Evolutionary conservation across 73 alveolate species (phyloP), one percentile per base, ranked within the genome.

Genomic region (Blepharisma japonicum): DNA sequence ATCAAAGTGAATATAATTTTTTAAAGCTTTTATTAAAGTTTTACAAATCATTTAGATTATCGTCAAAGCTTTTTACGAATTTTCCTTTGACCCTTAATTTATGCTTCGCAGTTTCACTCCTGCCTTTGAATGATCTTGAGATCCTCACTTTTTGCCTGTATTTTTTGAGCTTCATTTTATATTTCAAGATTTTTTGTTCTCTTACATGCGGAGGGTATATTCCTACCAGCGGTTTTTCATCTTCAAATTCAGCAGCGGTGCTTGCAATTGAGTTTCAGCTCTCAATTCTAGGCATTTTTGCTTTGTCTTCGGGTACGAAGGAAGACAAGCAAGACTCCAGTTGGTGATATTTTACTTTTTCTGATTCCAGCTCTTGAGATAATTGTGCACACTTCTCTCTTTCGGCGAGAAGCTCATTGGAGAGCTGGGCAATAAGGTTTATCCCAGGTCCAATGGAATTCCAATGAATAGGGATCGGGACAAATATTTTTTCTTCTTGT

Each of bases 331-430:
- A 51, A 4, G 66, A 51, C 66, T 51, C 66, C 3, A 51, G 66
- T 51, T 51, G 66, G 0, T 51, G 66, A 51, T 11, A 14, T 51
- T 51, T 51, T 14, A 14, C 27, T 51, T 51, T 51, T 51, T 51
- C 66, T 18, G 21, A 14, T 51, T 11, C 66, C 66, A 51, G 66
- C 2, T 51, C 21, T 51, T 18, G 66, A 51, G 66, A 14, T 51
- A 51, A 51, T 18, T 14, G 27, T 2, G 21, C 27, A 51, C 21
- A 14, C 66, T 51, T 51, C 66, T 51, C 66, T 18, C 21, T 51
- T 51, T 51, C 66, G 2, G n/a, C 66, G n/a, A 14, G 66, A 51
- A 51, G 66, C 4, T 51, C 66, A 14, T 51, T 51, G 66, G 66
- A 11, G 66, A 51, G 66, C 21, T 14, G 21, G 66, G 66, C n/a